Evolutionary conservation across 768 basidiomycete species (phyloP).

Genomic region (Suillus paluster): DNA sequence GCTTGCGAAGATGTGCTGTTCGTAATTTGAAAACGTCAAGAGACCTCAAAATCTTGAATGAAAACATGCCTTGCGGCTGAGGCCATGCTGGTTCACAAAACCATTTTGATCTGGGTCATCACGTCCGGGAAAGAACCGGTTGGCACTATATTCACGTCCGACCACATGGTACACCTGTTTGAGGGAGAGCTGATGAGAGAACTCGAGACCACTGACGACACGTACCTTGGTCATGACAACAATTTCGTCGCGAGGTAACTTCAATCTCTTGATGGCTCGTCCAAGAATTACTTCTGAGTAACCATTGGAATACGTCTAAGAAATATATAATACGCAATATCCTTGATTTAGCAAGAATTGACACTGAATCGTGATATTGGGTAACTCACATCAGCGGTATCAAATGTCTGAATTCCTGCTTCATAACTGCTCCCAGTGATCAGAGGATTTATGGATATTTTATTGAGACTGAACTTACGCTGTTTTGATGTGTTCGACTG

Average conservation of each 20-base stretch:
- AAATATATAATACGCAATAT: not conserved
- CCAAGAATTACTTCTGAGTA: slow-evolving; percentile 69
- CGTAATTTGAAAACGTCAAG: slow-evolving; percentile 12
- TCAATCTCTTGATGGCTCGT: slow-evolving; percentile 67
- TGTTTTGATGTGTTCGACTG: slow-evolving; percentile 49
- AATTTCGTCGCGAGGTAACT: slow-evolving; percentile 73
- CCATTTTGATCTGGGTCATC: slow-evolving; percentile 41
- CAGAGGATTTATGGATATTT: not conserved
- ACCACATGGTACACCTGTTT: slow-evolving; percentile 48
- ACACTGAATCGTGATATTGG: not conserved
- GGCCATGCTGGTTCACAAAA: slow-evolving; percentile 52
- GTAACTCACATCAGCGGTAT: slow-evolving; percentile 35
- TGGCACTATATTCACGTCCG: slow-evolving; percentile 19
- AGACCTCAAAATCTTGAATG: slow-evolving; percentile 3
- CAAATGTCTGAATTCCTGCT: slow-evolving; percentile 39
- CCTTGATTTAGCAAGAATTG: not conserved
- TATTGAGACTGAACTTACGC: slow-evolving; percentile 40
- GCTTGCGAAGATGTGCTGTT: slow-evolving; percentile 60
- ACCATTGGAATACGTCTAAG: slow-evolving; percentile 67
- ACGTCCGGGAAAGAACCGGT: slow-evolving; percentile 14
- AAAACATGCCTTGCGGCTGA: slow-evolving; percentile 45
- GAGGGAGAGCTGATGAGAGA: not conserved
- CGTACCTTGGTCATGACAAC: slow-evolving; percentile 77
- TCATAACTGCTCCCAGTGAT: slow-evolving; percentile 31
- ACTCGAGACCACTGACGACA: not conserved